Evolutionary conservation across 768 basidiomycete species (phyloP).

Genomic region (Pleurotus pulmonarius): DNA sequence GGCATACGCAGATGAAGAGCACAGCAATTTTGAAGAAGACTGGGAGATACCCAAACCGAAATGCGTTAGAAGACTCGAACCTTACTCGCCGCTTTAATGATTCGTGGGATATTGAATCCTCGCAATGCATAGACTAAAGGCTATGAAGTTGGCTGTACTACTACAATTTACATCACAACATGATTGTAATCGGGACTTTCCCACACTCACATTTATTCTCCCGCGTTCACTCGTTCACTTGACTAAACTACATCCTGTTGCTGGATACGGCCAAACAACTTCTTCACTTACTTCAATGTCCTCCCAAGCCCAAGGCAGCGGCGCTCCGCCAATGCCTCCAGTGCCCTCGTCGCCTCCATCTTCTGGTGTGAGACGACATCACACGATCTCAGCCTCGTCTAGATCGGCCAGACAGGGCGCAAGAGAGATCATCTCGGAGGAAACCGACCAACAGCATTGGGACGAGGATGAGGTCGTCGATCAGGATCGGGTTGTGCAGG

Average conservation of each 20-base stretch:
- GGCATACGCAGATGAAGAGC: background rate
- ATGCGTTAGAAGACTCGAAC: constrained; percentile 2
- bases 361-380: constrained; percentile 70
- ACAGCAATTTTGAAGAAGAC: background rate
- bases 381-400: constrained; percentile 77
- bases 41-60: constrained; percentile 2
- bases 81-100: background rate
- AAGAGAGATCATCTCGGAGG: constrained; percentile 68
- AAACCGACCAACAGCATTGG: constrained; percentile 52
- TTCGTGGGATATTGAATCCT: background rate
- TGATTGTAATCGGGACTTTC: background rate
- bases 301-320: constrained; percentile 20
- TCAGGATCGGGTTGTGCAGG: constrained; percentile 66
- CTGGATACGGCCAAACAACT: constrained; percentile 4
- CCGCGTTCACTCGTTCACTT: background rate
- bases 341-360: constrained; percentile 37
- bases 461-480: constrained; percentile 77
- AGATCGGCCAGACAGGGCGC: constrained; percentile 56
- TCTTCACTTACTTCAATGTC: constrained; percentile 25
- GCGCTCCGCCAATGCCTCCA: constrained; percentile 32
- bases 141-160: too few species aligned
- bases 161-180: background rate
- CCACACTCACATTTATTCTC: background rate
- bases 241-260: background rate
- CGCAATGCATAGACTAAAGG: background rate